These are phyloP conservation scores for Eucalyptus erythrocorys DNA, from an alignment of 345 rosid species.

Conservation along the genomic window DNA sequence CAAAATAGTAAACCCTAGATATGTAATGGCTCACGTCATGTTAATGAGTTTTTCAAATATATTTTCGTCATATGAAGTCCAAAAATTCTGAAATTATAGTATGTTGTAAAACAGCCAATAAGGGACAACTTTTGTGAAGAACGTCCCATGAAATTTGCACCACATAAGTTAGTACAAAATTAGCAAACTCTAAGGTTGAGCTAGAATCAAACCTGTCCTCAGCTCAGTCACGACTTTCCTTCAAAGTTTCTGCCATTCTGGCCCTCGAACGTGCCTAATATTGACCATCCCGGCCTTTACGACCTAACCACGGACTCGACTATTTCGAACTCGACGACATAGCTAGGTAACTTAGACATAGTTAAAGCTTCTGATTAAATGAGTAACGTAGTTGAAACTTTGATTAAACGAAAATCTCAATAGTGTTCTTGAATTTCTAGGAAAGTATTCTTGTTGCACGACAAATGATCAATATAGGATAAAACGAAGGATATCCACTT, in stretches of 20 bases:
- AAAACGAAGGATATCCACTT: rapidly evolving
- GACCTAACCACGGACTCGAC: rapidly evolving
- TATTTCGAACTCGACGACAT: rapidly evolving
- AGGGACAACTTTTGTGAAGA: no score
- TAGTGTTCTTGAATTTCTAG: rapidly evolving
- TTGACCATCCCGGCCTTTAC: rapidly evolving
- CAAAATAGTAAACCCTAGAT: rapidly evolving
- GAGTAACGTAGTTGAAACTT: rapidly evolving
- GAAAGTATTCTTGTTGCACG: rapidly evolving
- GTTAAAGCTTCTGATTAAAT: rapidly evolving
- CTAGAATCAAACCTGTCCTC: no score
- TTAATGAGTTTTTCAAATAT: rapidly evolving
- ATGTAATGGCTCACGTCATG: rapidly evolving
- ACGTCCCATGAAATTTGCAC: rapidly evolving
- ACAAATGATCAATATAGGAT: no score
- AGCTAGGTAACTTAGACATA: no score
- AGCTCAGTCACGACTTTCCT: rapidly evolving
- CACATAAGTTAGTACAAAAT: no score
- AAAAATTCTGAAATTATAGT: no score
- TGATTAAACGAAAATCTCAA: no score
- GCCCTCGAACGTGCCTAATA: rapidly evolving
- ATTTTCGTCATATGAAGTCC: no score
- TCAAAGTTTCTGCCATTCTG: rapidly evolving
- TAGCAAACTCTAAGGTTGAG: rapidly evolving
- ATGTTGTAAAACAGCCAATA: rapidly evolving